phyloP scores from a whole-genome alignment of 2,329 filamentous ascomycete genomes.

The Neofusicoccum ribis region DNA sequence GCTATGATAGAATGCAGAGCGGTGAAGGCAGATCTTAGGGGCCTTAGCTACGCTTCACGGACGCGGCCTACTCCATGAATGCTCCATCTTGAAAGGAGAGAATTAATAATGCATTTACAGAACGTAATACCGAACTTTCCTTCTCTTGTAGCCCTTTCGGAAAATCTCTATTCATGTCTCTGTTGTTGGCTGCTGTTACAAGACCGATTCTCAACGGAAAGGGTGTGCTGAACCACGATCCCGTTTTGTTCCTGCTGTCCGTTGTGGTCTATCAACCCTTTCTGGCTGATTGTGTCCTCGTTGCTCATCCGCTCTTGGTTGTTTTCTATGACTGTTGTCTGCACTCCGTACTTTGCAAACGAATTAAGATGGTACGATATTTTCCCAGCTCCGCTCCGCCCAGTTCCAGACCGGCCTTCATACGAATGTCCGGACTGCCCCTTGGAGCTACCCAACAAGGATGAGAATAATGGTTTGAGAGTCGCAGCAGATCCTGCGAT shows the following conservation, averaged over 20 bases:
- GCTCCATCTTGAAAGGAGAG: background rate
- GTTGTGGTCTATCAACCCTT: background rate
- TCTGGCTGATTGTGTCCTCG: conserved; percentile 4
- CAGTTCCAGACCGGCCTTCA: background rate
- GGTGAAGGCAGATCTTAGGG: background rate
- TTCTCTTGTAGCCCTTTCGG: no score
- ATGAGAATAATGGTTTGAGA: background rate
- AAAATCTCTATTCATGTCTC: no score
- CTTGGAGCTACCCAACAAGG: background rate
- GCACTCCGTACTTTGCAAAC: background rate
- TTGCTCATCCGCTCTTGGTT: background rate
- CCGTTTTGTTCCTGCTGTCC: background rate
- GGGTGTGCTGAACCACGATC: background rate
- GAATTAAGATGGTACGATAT: background rate
- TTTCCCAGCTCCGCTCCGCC: background rate
- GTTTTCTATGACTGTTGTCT: background rate
- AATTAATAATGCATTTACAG: background rate
- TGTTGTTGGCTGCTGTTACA: no score
- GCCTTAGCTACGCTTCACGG: no score
- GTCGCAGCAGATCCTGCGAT: background rate
- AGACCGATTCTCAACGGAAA: background rate
- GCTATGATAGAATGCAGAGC: background rate
- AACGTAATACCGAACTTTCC: background rate
- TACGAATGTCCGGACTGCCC: background rate
- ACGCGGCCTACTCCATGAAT: no score